Conservation (phyloP, 768 basidiomycete genomes). For the Agrocybe praecox region DNA sequence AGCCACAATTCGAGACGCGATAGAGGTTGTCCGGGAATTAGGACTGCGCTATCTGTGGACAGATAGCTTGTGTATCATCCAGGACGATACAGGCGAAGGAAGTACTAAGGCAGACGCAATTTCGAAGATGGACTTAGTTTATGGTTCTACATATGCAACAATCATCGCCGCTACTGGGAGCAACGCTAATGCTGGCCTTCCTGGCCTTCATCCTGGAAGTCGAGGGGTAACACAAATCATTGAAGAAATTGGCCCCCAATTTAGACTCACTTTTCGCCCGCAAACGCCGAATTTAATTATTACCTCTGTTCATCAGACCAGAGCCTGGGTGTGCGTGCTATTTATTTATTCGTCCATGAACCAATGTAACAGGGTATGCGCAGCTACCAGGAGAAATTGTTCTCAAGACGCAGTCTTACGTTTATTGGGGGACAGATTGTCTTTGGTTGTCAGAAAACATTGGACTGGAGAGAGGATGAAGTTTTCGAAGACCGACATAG, state of each 20-base stretch:
- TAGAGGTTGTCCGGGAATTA: not conserved
- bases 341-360: not conserved
- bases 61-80: conserved; percentile 4
- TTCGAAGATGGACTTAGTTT: conserved; percentile 9
- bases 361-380: not conserved
- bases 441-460: conserved; percentile 1
- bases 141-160: conserved; percentile 1
- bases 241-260: conserved; percentile 6
- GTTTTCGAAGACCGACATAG: not conserved
- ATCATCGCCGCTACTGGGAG: conserved; percentile 7
- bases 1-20: conserved; percentile 5
- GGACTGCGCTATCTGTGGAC: conserved; percentile 1
- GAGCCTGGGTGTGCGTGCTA: conserved; percentile 11
- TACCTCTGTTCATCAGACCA: not conserved
- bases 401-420: conserved; percentile 5
- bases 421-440: conserved; percentile 5
- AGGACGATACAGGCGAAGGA: conserved; percentile 3
- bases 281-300: not conserved
- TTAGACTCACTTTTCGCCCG: not conserved
- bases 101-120: conserved; percentile 8
- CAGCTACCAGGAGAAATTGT: conserved; percentile 5
- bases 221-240: conserved; percentile 2
- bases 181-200: conserved; percentile 11
- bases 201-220: conserved; percentile 2
- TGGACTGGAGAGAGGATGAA: too few species aligned